Percentiles rank a stretch among this genome's conserved stretches.
Conservation (phyloP, 73 alveolate species). For the Symbiodinium pilosum region DNA sequence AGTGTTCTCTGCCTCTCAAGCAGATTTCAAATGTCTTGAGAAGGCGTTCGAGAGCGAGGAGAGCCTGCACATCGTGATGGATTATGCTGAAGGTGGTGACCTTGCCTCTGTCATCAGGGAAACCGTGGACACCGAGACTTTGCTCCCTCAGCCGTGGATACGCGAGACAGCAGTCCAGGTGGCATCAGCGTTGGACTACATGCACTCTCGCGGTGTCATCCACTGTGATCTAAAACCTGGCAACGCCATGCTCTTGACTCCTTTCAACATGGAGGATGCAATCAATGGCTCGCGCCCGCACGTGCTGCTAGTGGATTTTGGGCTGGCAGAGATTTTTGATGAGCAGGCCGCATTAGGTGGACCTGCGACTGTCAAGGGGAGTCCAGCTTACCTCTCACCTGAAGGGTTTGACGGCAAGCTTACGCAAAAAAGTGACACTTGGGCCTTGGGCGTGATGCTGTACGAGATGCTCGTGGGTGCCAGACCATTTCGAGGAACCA, state of each 20-base stretch:
- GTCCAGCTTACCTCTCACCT: slow-evolving; percentile 95
- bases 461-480: slow-evolving; percentile 91
- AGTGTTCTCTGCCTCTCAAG: background rate
- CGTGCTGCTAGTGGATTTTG: slow-evolving; percentile 82
- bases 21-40: background rate
- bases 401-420: slow-evolving; percentile 94
- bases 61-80: slow-evolving; percentile 87
- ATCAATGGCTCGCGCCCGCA: slow-evolving; percentile 49
- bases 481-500: slow-evolving; percentile 79
- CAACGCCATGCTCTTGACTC: slow-evolving; percentile 83
- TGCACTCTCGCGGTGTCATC: slow-evolving; percentile 93
- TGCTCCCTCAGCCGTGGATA: slow-evolving; percentile 64
- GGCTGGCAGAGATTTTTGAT: slow-evolving; percentile 89
- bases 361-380: slow-evolving; percentile 82
- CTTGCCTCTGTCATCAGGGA: slow-evolving; percentile 70
- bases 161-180: slow-evolving; percentile 54
- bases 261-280: slow-evolving; percentile 51
- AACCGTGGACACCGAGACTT: slow-evolving; percentile 34
- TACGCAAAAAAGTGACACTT: slow-evolving; percentile 73
- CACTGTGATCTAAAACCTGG: slow-evolving; percentile 85
- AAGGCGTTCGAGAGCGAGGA: slow-evolving; percentile 78
- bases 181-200: slow-evolving; percentile 70
- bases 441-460: slow-evolving; percentile 92
- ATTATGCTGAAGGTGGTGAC: slow-evolving; percentile 91
- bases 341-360: slow-evolving; percentile 94